Conservation (phyloP, 768 basidiomycete genomes). For the Tylopilus sp. region DNA sequence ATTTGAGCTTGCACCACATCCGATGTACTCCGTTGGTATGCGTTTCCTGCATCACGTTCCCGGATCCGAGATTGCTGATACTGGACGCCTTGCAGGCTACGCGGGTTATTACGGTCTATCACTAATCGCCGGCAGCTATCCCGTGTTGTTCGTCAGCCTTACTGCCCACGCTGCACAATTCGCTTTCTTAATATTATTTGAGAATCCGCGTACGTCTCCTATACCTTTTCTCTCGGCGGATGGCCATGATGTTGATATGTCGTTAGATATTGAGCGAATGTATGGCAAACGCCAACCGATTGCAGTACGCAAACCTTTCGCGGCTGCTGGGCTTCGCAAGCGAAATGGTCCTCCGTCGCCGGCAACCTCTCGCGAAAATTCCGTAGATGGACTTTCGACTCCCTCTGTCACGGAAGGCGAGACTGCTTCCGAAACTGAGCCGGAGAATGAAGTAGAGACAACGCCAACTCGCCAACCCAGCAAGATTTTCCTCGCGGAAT, state of each 20-base stretch:
- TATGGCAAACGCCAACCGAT: slow-evolving; percentile 93
- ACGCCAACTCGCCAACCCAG: slow-evolving; percentile 8
- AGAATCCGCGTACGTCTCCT: slow-evolving; percentile 83
- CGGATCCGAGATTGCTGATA: not conserved
- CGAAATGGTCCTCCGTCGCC: slow-evolving; percentile 9
- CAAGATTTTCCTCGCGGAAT: not conserved
- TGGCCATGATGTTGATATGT: slow-evolving; percentile 2
- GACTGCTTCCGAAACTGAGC: slow-evolving; percentile 67
- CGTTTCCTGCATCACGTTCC: not conserved
- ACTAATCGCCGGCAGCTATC: slow-evolving; percentile 83
- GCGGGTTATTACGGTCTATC: slow-evolving; percentile 98
- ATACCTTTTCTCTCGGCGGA: not conserved
- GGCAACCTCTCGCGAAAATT: slow-evolving; percentile 18
- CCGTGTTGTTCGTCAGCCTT: slow-evolving; percentile 91
- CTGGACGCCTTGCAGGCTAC: slow-evolving; percentile 52
- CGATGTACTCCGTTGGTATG: slow-evolving; percentile 91
- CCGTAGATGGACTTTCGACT: slow-evolving; percentile 41
- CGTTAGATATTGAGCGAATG: slow-evolving; percentile 82
- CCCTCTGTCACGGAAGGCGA: slow-evolving; percentile 71
- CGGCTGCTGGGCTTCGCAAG: slow-evolving; percentile 22
- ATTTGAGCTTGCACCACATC: slow-evolving; percentile 89
- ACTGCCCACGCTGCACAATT: slow-evolving; percentile 95
- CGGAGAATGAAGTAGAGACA: slow-evolving; percentile 60
- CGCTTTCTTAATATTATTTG: slow-evolving; percentile 91
- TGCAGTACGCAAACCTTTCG: slow-evolving; percentile 73